Percentiles rank a stretch among this genome's conserved stretches.
phyloP scores from a whole-genome alignment of 1,139 yeast genomes.

The Kodamaea ohmeri region DNA sequence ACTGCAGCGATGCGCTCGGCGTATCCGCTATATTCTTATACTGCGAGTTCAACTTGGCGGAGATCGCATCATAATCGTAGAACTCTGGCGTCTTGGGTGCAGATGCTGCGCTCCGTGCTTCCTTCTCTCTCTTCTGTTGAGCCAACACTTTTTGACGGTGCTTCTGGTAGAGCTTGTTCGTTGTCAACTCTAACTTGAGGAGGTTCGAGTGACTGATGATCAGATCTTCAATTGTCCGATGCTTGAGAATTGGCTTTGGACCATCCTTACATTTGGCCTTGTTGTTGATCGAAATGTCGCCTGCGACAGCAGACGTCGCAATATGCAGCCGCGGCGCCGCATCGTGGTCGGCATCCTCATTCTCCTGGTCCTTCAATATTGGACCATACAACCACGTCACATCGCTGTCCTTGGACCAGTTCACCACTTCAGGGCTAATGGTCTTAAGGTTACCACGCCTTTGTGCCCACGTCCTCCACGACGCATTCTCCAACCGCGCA shows the following conservation, averaged over 20 bases:
- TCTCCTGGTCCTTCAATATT: slow-evolving; percentile 47
- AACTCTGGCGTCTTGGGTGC: slow-evolving; percentile 37
- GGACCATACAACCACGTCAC: slow-evolving; percentile 87
- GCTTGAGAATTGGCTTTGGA: slow-evolving; percentile 78
- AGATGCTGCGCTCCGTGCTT: slow-evolving; percentile 13
- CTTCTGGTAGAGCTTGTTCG: slow-evolving; percentile 32
- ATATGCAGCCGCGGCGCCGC: slow-evolving; percentile 17
- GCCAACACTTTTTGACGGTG: slow-evolving; percentile 24
- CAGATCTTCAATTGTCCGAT: slow-evolving; percentile 75
- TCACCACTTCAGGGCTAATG: slow-evolving; percentile 68
- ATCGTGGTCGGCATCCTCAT: slow-evolving; percentile 28
- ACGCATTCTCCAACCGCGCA: slow-evolving; percentile 71
- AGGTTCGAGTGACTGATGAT: slow-evolving; percentile 59
- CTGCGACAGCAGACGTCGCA: slow-evolving; percentile 47
- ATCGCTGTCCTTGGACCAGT: slow-evolving; percentile 79
- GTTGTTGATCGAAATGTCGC: slow-evolving; percentile 38
- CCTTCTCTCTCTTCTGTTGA: slow-evolving; percentile 16
- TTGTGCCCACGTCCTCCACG: slow-evolving; percentile 90
- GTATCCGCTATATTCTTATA: slow-evolving; percentile 27
- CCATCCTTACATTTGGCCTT: slow-evolving; percentile 19
- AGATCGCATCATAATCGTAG: slow-evolving; percentile 56
- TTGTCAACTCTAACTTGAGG: slow-evolving; percentile 45
- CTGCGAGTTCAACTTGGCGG: slow-evolving; percentile 60
- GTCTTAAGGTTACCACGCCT: slow-evolving; percentile 63
- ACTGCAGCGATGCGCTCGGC: slow-evolving; percentile 18